Conservation (phyloP, 495 filamentous ascomycete species). For the Aspergillus steynii region DNA sequence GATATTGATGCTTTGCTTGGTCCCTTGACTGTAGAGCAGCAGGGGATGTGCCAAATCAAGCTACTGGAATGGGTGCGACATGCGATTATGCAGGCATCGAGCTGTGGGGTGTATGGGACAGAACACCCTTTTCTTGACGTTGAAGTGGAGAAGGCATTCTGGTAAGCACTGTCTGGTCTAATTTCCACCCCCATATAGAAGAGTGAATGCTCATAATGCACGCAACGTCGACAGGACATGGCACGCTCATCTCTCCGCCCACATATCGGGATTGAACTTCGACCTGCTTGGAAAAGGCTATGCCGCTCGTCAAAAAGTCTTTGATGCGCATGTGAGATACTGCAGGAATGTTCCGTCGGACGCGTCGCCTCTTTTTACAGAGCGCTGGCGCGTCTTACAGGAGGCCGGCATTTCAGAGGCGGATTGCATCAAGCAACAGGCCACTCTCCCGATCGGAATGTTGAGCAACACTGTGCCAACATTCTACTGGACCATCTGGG, state of each 20-base stretch:
- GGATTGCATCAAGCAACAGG: slow-evolving; percentile 3
- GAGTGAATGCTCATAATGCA: background rate
- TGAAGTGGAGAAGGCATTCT: slow-evolving; percentile 2
- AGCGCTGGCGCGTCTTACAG: background rate
- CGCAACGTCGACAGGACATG: background rate
- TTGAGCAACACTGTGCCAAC: slow-evolving; percentile 5
- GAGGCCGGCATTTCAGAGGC: slow-evolving; percentile 4
- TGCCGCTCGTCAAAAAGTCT: slow-evolving; percentile 5
- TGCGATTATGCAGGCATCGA: slow-evolving; percentile 2
- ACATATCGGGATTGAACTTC: background rate
- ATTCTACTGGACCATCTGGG: slow-evolving; percentile 4
- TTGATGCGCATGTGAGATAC: slow-evolving; percentile 3
- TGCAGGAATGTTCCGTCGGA: background rate
- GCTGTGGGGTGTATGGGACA: slow-evolving; percentile 2
- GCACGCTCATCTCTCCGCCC: slow-evolving; percentile 2
- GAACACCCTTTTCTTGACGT: slow-evolving; percentile 1
- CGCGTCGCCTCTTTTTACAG: background rate
- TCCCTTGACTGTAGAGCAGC: background rate
- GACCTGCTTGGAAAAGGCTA: background rate
- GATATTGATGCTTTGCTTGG: slow-evolving; percentile 1
- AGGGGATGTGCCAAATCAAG: background rate
- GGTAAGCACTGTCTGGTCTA: background rate
- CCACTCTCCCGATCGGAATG: background rate
- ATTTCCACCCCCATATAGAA: too few species aligned
- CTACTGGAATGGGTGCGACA: slow-evolving; percentile 7